Conservation (phyloP, 2,329 filamentous ascomycete species). For the Phoma sp. region DNA sequence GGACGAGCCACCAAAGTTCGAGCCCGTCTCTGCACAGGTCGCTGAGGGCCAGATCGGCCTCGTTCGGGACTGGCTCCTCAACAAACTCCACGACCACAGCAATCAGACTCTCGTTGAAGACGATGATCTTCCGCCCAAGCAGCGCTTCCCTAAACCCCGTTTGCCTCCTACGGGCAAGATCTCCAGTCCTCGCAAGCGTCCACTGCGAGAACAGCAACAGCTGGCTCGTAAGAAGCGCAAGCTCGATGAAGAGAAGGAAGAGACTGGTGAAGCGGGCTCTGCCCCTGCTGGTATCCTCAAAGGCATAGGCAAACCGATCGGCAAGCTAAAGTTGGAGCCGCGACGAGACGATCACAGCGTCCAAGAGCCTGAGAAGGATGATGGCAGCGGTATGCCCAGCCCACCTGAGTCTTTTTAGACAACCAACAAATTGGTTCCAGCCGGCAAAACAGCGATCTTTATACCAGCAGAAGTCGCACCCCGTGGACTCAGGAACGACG, state of each 20-base stretch:
- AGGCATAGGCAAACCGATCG: conserved; percentile 62
- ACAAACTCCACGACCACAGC: conserved; percentile 83
- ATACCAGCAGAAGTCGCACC: background rate
- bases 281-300: conserved; percentile 35
- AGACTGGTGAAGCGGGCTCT: conserved; percentile 34
- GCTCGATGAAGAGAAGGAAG: conserved; percentile 54
- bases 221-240: conserved; percentile 90
- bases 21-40: conserved; percentile 79
- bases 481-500: background rate
- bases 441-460: background rate
- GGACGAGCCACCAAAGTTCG: conserved; percentile 70
- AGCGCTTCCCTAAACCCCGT: conserved; percentile 70
- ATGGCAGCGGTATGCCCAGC: conserved; percentile 80
- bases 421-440: conserved; percentile 3
- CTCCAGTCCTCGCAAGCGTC: conserved; percentile 80
- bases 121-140: conserved; percentile 91
- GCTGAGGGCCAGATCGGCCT: conserved; percentile 83
- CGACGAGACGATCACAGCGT: conserved; percentile 67
- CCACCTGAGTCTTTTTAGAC: conserved; percentile 70
- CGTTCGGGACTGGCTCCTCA: conserved; percentile 88
- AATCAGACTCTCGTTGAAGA: conserved; percentile 89
- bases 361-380: conserved; percentile 69
- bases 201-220: conserved; percentile 80
- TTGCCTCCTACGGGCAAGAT: conserved; percentile 83
- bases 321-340: conserved; percentile 56